These are phyloP conservation scores for Lepraria neglecta DNA, from an alignment of 495 filamentous ascomycete genomes.

Conservation along the genomic window DNA sequence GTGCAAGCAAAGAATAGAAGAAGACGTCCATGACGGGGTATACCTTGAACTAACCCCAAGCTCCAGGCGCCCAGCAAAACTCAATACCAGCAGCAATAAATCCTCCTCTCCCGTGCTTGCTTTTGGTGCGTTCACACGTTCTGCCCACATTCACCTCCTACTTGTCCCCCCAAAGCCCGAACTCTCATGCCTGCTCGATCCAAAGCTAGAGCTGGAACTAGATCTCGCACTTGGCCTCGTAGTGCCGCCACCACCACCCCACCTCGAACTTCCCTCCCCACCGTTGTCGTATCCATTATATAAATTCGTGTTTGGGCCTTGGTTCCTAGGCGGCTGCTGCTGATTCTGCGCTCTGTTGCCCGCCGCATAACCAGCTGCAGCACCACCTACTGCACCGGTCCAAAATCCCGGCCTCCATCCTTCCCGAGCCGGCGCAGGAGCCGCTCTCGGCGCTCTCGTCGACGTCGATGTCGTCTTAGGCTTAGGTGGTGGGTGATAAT, in stretches of 20 bases:
- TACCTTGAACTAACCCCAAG: background rate
- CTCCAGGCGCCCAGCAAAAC: background rate
- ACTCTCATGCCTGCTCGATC: constrained; percentile 58
- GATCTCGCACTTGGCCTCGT: constrained; percentile 38
- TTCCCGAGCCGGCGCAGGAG: constrained; percentile 33
- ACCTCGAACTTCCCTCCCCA: constrained; percentile 47
- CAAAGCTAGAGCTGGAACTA: constrained; percentile 41
- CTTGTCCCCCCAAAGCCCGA: constrained; percentile 89
- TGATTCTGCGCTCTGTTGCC: constrained; percentile 45
- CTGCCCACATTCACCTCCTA: constrained; percentile 48
- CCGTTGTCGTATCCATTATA: constrained; percentile 32
- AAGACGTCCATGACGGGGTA: background rate
- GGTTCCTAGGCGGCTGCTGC: constrained; percentile 30
- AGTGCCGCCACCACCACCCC: constrained; percentile 36
- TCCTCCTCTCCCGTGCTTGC: background rate
- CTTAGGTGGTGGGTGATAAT: constrained; percentile 48
- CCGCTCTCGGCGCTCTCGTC: constrained; percentile 23
- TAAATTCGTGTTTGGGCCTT: background rate
- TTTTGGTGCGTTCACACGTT: background rate
- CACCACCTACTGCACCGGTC: constrained; percentile 67
- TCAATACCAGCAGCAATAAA: background rate
- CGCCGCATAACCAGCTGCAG: constrained; percentile 62
- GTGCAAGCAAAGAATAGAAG: background rate
- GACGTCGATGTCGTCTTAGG: constrained; percentile 40
- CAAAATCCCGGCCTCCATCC: constrained; percentile 85